phyloP scores from a whole-genome alignment of 495 filamentous ascomycete genomes.

The Neurospora sp. region DNA sequence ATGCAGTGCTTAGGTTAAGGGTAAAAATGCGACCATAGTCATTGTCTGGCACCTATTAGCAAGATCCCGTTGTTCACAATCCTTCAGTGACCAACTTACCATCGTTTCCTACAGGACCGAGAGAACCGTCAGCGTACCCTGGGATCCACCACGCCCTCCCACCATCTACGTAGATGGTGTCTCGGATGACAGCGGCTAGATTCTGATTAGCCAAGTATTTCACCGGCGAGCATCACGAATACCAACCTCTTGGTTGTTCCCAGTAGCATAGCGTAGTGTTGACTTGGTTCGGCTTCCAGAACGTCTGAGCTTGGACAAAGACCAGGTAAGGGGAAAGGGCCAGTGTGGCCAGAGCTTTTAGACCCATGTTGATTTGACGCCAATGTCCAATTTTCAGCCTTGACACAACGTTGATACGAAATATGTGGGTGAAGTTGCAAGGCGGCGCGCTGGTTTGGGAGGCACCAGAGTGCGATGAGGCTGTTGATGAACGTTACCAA shows the following conservation, averaged over 20 bases:
- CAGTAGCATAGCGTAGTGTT: slow-evolving; percentile 51
- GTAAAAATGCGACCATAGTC: slow-evolving; percentile 38
- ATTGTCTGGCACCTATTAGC: slow-evolving; percentile 24
- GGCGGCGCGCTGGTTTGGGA: too few species aligned
- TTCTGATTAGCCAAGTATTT: not conserved
- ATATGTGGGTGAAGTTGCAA: too few species aligned
- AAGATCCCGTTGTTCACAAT: too few species aligned
- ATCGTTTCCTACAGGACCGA: slow-evolving; percentile 9
- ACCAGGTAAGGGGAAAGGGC: not conserved
- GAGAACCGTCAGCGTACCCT: slow-evolving; percentile 29
- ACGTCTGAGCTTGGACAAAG: slow-evolving; percentile 15
- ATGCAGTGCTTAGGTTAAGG: slow-evolving; percentile 50
- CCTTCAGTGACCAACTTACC: slow-evolving; percentile 6
- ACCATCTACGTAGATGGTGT: slow-evolving; percentile 62
- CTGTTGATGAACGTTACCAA: not conserved
- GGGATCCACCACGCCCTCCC: slow-evolving; percentile 42
- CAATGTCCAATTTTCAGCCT: too few species aligned
- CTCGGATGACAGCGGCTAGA: slow-evolving; percentile 49
- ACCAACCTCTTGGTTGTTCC: slow-evolving; percentile 42
- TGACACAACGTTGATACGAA: too few species aligned
- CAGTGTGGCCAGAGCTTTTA: not conserved
- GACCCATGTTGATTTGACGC: not conserved
- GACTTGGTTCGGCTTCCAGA: slow-evolving; percentile 31
- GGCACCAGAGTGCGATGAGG: not conserved
- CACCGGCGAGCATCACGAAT: not conserved